Evolutionary conservation across 2,329 filamentous ascomycete genomes (phyloP).

Genomic region (Blastomyces percursus): DNA sequence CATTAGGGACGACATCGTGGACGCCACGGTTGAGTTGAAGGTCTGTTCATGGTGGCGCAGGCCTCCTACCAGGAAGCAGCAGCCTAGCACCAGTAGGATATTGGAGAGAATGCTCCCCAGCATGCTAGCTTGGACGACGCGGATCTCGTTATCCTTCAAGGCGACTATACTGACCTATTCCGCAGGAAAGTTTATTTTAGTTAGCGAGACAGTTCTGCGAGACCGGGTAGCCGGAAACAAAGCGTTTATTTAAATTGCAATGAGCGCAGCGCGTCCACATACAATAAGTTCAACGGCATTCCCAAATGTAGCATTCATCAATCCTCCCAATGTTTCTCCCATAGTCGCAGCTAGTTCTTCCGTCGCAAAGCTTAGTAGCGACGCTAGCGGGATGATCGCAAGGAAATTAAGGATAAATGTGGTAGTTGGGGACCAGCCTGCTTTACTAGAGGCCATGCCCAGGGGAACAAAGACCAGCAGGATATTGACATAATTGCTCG

Average conservation of each 20-base stretch:
- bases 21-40: slow-evolving; percentile 41
- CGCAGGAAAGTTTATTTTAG: neutral
- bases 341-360: slow-evolving; percentile 52
- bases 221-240: neutral
- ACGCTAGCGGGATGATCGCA: slow-evolving; percentile 52
- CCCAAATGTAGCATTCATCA: slow-evolving; percentile 57
- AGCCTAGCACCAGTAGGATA: slow-evolving; percentile 73
- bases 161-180: slow-evolving; percentile 80
- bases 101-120: slow-evolving; percentile 92
- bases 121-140: slow-evolving; percentile 97
- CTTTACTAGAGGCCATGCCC: slow-evolving; percentile 52
- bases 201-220: neutral
- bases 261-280: slow-evolving; percentile 35
- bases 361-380: slow-evolving; percentile 52
- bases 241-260: slow-evolving; percentile 41
- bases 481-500: slow-evolving; percentile 47
- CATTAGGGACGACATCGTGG: slow-evolving; percentile 56
- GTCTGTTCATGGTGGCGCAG: slow-evolving; percentile 58
- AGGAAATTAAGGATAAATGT: slow-evolving; percentile 54
- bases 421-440: slow-evolving; percentile 46
- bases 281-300: slow-evolving; percentile 57
- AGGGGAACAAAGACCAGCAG: slow-evolving; percentile 54
- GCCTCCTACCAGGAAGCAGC: slow-evolving; percentile 69
- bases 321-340: slow-evolving; percentile 50
- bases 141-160: slow-evolving; percentile 71